phyloP scores from a whole-genome alignment of 2,329 filamentous ascomycete species.

The Dryadomyces quercus-mongolicae region DNA sequence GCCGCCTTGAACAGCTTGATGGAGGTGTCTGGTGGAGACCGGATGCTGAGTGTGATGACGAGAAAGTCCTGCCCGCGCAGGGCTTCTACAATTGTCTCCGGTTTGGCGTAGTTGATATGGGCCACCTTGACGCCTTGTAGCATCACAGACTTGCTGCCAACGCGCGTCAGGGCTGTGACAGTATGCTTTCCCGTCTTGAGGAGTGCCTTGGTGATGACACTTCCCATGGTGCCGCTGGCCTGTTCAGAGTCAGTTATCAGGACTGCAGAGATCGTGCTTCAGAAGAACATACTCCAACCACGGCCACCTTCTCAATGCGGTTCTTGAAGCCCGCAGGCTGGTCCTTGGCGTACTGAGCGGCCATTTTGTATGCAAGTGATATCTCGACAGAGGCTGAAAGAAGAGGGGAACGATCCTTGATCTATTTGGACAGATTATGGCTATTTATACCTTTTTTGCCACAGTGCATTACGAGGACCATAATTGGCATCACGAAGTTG shows the following conservation, averaged over 20 bases:
- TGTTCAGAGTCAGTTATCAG: conserved; percentile 4
- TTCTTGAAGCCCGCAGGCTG: conserved; percentile 17
- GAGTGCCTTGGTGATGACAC: conserved; percentile 10
- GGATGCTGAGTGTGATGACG: conserved; percentile 12
- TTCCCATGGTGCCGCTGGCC: conserved; percentile 15
- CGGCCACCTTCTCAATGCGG: conserved; percentile 14
- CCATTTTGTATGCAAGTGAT: background rate
- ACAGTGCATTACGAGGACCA: too few relatives aligned
- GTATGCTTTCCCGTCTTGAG: conserved; percentile 26
- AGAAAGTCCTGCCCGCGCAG: conserved; percentile 13
- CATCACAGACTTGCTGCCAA: conserved; percentile 26
- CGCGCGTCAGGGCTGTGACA: conserved; percentile 36
- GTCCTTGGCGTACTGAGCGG: conserved; percentile 15
- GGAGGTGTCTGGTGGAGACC: conserved; percentile 21
- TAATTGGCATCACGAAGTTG: background rate
- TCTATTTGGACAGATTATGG: too few relatives aligned
- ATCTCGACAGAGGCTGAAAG: too few relatives aligned
- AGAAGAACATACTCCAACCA: conserved; percentile 13
- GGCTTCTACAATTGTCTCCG: conserved; percentile 10
- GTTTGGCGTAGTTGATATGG: conserved; percentile 24
- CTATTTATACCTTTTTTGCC: too few relatives aligned
- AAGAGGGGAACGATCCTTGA: too few relatives aligned
- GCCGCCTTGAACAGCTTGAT: conserved; percentile 29
- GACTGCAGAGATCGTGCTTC: background rate
- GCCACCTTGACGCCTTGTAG: conserved; percentile 25